Evolutionary conservation across 257 asterid genomes (phyloP), one percentile per base, ranked within the genome.

Genomic region (Linaria vulgaris): DNA sequence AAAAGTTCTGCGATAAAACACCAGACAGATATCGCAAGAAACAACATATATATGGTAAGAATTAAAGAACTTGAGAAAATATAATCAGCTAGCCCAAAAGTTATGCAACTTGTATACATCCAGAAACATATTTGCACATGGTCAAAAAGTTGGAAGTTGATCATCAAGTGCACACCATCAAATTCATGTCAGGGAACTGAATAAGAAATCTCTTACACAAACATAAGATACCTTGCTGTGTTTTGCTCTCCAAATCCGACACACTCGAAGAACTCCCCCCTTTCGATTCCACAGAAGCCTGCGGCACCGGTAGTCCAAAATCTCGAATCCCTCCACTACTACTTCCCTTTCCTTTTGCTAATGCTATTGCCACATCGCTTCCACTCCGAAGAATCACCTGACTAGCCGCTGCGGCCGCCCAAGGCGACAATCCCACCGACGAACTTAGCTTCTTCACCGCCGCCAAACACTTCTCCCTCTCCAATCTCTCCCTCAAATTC

Each of bases 221-320:
- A 65, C 52, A 34, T 34, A 22, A 31, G 48, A n/a, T 80, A 91
- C 98, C 95, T 86, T 72, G 92, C 61, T 70, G 76, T 65, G 79
- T 41, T 69, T 79, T 88, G 69, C 80, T 79, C 77, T 88, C 95
- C 80, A 84, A 69, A 69, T 85, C 96, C 30, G 83, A 69, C 9
- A 75, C 30, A 39, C 80, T 72, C 3, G 96, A 84, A 53, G 90
- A 85, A 72, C 91, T 86, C 12, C 90, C 95, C 59, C 87, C 86
- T 61, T 78, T 94, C 3, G 97, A 84, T 70, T 91, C 95, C 38
- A 81, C 51, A 8, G 94, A 85, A 21, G 86, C 89, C 55, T 82
- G 91, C 2, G 85, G 63, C 4, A 68, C 56, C 49, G 46, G 64
- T 50, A 61, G 71, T 63, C 85, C 81, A 39, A 64, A 38, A 3